Percentiles rank a stretch among this genome's conserved stretches.
Conservation (phyloP, 106 monocot species). For the Allium cepa region DNA sequence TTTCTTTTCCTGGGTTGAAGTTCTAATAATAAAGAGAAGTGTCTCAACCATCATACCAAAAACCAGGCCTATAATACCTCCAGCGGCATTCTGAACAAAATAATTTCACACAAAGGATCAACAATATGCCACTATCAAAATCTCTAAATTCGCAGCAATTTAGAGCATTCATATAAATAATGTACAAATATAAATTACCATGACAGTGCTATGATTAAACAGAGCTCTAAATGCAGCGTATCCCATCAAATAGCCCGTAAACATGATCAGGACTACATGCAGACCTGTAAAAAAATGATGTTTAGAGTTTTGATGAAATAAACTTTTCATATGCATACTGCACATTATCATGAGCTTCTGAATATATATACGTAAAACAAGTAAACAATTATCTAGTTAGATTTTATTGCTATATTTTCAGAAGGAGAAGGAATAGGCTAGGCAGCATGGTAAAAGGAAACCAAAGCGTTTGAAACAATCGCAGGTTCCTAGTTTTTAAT, state of each 20-base stretch:
- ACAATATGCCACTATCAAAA: neutral
- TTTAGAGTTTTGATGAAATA: no score
- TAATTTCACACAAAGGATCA: neutral
- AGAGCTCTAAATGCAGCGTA: slow-evolving; percentile 64
- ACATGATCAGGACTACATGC: slow-evolving; percentile 66
- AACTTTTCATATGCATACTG: no score
- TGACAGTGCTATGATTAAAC: slow-evolving; percentile 43
- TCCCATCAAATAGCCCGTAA: slow-evolving; percentile 66
- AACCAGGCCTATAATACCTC: slow-evolving; percentile 65
- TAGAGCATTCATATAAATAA: neutral
- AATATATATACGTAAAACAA: no score
- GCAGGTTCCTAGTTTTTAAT: no score
- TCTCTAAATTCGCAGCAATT: neutral
- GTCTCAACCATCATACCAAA: slow-evolving; percentile 67
- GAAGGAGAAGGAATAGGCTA: no score
- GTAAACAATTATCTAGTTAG: no score
- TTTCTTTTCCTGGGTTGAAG: slow-evolving; percentile 22
- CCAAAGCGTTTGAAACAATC: no score
- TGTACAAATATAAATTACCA: slow-evolving; percentile 26
- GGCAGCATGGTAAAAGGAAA: no score
- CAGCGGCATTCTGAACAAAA: slow-evolving; percentile 51
- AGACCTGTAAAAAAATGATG: slow-evolving; percentile 25
- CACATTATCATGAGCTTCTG: no score
- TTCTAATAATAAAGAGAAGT: slow-evolving; percentile 58
- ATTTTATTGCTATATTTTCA: no score